Evolutionary conservation across 192 early-diverging fungal genomes (phyloP), one percentile per base, ranked within the genome.

Genomic region (Podochytrium sp.): DNA sequence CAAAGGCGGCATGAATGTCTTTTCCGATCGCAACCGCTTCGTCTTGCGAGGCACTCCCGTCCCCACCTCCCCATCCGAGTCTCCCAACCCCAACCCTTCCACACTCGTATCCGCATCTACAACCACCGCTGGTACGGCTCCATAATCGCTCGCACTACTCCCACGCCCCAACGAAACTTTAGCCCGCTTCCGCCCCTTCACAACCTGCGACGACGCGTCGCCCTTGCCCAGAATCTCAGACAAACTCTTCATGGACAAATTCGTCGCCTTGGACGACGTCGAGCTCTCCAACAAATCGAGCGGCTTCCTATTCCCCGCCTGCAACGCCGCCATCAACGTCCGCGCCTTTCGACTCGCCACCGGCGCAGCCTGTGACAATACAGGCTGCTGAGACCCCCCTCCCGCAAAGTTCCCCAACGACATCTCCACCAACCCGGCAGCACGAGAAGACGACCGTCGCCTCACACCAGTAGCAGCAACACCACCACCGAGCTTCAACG

Each of bases 281-380:
- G 52, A 5, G 5, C 29, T 55, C 23, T 55, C 42, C 6, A 65
- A 25, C 16, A 35, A n/a, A 65, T 65, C 63, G 1, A 65, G n/a
- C n/a, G 30, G 63, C 41, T 65, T 47, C 23, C 63, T 10, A 29
- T 42, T 65, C 25, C 41, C 63, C 5, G 37, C 63, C 29, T 65
- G 63, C 25, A 65, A 14, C 5, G 63, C 63, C 5, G 29, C 63
- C 12, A 65, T 65, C 6, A 65, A 16, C 10, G 63, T 35, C 4
- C 63, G 41, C 23, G 16, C 12, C 12, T 29, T 18, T 14, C 55
- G 55, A 57, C 55, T 57, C 12, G 55, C 55, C 43, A 20, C 43
- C 10, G 7, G n/a, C n/a, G n/a, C n/a, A n/a, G n/a, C n/a, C n/a
- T n/a, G n/a, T n/a, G n/a, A n/a, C n/a, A n/a, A n/a, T n/a, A n/a